Conservation (phyloP, 495 filamentous ascomycete species). For the Hypoxylon fragiforme region DNA sequence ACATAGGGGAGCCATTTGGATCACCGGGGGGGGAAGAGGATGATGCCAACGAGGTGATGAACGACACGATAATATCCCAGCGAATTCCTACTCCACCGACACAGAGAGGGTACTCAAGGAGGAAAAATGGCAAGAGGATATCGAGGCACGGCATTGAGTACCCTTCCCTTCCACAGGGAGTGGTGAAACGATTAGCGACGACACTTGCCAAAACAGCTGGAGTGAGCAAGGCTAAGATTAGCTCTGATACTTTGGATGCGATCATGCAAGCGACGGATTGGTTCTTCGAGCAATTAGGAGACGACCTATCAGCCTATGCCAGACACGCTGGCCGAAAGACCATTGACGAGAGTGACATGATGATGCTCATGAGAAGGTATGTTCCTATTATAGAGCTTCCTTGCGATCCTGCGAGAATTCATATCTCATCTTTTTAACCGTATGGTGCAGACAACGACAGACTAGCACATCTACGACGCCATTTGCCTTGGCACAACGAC, state of each 20-base stretch:
- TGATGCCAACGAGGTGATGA: slow-evolving; percentile 25
- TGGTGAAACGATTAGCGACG: slow-evolving; percentile 76
- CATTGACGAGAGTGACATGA: slow-evolving; percentile 82
- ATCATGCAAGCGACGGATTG: slow-evolving; percentile 80
- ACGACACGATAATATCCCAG: slow-evolving; percentile 30
- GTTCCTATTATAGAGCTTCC: slow-evolving; percentile 43
- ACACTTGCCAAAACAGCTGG: slow-evolving; percentile 66
- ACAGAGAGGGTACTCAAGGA: slow-evolving; percentile 34
- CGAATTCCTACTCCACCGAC: slow-evolving; percentile 33
- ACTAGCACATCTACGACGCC: slow-evolving; percentile 70
- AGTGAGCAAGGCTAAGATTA: slow-evolving; percentile 64
- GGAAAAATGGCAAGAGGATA: slow-evolving; percentile 60
- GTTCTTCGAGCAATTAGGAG: slow-evolving; percentile 85
- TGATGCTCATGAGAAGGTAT: slow-evolving; percentile 80
- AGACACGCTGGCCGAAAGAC: slow-evolving; percentile 80
- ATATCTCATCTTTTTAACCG: slow-evolving; percentile 29
- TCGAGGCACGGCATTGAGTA: slow-evolving; percentile 76
- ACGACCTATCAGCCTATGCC: slow-evolving; percentile 77
- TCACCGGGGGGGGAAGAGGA: slow-evolving; percentile 30
- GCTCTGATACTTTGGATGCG: slow-evolving; percentile 68
- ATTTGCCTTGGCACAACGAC: slow-evolving; percentile 79
- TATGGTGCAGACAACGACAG: slow-evolving; percentile 70
- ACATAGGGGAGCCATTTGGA: slow-evolving; percentile 30
- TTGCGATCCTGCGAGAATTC: too few relatives aligned
- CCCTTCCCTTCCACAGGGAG: slow-evolving; percentile 68